Conservation (phyloP, 2,329 filamentous ascomycete genomes). For the Xylaria sp. region DNA sequence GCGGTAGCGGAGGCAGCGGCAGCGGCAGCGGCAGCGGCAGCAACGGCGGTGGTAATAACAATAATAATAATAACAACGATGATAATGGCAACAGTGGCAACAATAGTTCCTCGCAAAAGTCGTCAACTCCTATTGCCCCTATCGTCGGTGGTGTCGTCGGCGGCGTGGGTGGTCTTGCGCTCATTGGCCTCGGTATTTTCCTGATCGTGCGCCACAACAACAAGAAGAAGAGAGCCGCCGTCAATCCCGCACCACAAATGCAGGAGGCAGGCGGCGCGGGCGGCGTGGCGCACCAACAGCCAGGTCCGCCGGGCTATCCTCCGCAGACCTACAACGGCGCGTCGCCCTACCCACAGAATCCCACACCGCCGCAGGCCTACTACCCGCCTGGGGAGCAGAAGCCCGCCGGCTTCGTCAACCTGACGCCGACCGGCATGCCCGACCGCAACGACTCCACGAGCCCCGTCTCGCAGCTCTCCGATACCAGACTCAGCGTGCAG, state of each 20-base stretch:
- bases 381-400: slow-evolving; percentile 39
- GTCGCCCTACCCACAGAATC: slow-evolving; percentile 35
- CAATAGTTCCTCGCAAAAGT: slow-evolving; percentile 20
- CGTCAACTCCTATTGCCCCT: slow-evolving; percentile 51
- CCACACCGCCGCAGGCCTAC: slow-evolving; percentile 37
- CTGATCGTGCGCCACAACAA: slow-evolving; percentile 54
- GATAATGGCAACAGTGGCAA: slow-evolving; percentile 5
- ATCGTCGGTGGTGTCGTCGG: slow-evolving; percentile 60
- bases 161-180: slow-evolving; percentile 54
- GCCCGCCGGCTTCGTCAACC: slow-evolving; percentile 41
- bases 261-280: slow-evolving; percentile 29
- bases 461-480: slow-evolving; percentile 42
- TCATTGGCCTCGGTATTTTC: slow-evolving; percentile 55
- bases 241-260: slow-evolving; percentile 30
- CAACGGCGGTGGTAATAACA: neutral
- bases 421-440: slow-evolving; percentile 34
- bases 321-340: slow-evolving; percentile 38
- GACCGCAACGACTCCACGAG: slow-evolving; percentile 46
- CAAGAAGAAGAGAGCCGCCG: slow-evolving; percentile 42
- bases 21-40: slow-evolving; percentile 3
- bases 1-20: slow-evolving; percentile 2
- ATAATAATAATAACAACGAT: neutral
- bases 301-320: slow-evolving; percentile 26
- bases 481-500: slow-evolving; percentile 39
- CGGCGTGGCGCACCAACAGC: slow-evolving; percentile 1